Evolutionary conservation across 768 basidiomycete genomes (phyloP).

Genomic region (Ramaria sp.): DNA sequence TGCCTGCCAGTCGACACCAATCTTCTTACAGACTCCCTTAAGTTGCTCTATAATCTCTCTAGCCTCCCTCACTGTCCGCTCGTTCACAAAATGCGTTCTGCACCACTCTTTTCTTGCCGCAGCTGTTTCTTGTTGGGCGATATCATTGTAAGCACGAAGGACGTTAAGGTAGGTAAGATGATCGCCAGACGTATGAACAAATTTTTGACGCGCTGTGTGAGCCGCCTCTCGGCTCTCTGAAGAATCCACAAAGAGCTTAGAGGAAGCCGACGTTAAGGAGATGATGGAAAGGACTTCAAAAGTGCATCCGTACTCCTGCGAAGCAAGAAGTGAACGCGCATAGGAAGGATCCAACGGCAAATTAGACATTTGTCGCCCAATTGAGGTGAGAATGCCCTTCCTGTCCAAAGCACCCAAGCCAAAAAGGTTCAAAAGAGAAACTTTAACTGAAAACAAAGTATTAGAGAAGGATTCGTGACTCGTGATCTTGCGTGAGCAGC

Average conservation of each 20-base stretch:
- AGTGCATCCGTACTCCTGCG: constrained; percentile 61
- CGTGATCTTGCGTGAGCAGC: not conserved
- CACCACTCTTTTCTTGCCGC: constrained; percentile 65
- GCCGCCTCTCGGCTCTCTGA: constrained; percentile 66
- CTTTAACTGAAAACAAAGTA: constrained; percentile 31
- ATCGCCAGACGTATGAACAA: constrained; percentile 78
- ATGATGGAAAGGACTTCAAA: constrained; percentile 76
- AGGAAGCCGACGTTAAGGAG: constrained; percentile 70
- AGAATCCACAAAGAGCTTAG: constrained; percentile 71
- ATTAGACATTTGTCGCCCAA: constrained; percentile 78
- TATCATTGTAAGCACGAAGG: constrained; percentile 69
- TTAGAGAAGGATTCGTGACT: not conserved
- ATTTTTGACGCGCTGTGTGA: constrained; percentile 60
- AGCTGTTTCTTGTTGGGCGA: constrained; percentile 38
- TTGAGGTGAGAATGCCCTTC: constrained; percentile 49
- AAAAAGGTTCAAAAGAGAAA: constrained; percentile 63
- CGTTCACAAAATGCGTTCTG: constrained; percentile 70
- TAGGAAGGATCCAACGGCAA: constrained; percentile 87
- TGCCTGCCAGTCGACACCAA: constrained; percentile 46
- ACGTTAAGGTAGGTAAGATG: constrained; percentile 85
- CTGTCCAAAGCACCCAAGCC: constrained; percentile 70
- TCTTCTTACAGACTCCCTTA: constrained; percentile 45
- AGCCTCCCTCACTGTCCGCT: constrained; percentile 70
- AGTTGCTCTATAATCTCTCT: constrained; percentile 74
- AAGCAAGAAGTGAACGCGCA: constrained; percentile 71